Percentiles rank a stretch among this genome's conserved stretches.
Conservation (phyloP, 192 early-diverging fungal genomes). For the Paraglomus occultum region DNA sequence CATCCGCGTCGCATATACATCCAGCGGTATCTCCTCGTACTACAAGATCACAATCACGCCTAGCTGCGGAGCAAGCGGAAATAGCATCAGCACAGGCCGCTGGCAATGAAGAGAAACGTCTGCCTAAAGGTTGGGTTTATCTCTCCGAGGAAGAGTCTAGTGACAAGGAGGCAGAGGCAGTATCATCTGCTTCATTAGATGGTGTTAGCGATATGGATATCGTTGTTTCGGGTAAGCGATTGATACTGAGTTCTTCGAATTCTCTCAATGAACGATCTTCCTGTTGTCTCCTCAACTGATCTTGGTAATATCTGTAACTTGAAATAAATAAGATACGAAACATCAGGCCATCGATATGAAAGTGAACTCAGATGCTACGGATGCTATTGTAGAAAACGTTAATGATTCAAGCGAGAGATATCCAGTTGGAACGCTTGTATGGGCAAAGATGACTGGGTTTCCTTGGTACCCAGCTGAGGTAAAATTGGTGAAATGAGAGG, state of each 20-base stretch:
- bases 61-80: constrained; percentile 22
- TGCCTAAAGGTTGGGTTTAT: constrained; percentile 49
- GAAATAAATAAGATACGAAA: not conserved
- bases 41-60: constrained; percentile 28
- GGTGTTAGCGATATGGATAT: no score
- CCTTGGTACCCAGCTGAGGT: constrained; percentile 55
- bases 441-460: constrained; percentile 54
- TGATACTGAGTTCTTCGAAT: not conserved
- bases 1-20: not conserved
- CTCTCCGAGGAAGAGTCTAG: constrained; percentile 39
- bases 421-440: constrained; percentile 40
- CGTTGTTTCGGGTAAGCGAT: no score
- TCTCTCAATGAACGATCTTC: not conserved
- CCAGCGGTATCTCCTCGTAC: not conserved
- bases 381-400: not conserved
- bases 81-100: constrained; percentile 33
- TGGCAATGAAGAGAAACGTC: constrained; percentile 35
- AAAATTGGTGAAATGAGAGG: constrained; percentile 7
- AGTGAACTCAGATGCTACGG: not conserved
- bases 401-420: not conserved
- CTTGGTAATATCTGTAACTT: constrained; percentile 14
- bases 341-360: not conserved
- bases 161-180: constrained; percentile 35
- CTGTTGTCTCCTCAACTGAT: not conserved
- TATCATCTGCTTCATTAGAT: not conserved